Conservation (phyloP, 164 flowering plant species). For the Pachysandra terminalis region DNA sequence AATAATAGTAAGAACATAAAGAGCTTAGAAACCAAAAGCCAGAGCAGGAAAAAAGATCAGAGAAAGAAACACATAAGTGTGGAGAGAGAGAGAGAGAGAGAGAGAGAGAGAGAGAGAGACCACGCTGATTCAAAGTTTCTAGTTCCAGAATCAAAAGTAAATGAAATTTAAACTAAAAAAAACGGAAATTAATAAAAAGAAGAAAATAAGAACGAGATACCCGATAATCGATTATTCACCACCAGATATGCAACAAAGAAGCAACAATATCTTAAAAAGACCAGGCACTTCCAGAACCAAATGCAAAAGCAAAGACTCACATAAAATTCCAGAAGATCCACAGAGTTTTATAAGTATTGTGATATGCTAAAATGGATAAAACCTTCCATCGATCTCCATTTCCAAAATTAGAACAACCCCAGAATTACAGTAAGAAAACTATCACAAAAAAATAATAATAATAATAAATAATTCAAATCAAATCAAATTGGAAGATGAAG, state of each 20-base stretch:
- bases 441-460: too few species aligned
- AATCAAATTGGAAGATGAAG: background rate
- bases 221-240: background rate
- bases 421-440: background rate
- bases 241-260: background rate
- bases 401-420: background rate
- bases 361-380: conserved; percentile 1
- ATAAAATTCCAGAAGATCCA: background rate
- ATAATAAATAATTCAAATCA: background rate
- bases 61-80: background rate
- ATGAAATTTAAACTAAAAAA: background rate
- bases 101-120: background rate
- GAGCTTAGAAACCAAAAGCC: background rate
- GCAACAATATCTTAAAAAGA: background rate
- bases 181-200: background rate
- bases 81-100: background rate
- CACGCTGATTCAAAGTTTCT: background rate
- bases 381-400: background rate
- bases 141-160: background rate
- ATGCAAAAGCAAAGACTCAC: background rate
- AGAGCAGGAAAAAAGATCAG: background rate
- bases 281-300: background rate
- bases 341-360: background rate
- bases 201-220: background rate
- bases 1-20: background rate